These are phyloP conservation scores for Isatis tinctoria DNA, from an alignment of 345 rosid genomes.

Conservation along the genomic window DNA sequence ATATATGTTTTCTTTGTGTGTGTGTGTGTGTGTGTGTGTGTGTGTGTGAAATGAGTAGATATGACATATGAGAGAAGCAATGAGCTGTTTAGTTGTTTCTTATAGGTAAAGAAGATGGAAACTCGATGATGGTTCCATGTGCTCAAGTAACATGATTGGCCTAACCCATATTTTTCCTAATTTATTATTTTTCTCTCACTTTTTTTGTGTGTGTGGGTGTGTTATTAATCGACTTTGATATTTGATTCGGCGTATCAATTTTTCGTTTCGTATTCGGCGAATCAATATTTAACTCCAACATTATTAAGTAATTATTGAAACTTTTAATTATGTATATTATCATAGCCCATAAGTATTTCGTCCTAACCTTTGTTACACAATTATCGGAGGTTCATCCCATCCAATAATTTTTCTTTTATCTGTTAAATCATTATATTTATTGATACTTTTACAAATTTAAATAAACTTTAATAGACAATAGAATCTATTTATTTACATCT, in stretches of 20 bases:
- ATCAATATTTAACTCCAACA: conserved; percentile 16
- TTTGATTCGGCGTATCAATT: too few species aligned
- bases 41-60: conserved; percentile 25
- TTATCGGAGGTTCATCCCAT: not conserved
- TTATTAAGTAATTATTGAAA: not conserved
- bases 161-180: conserved; percentile 2
- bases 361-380: not conserved
- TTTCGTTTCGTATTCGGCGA: too few species aligned
- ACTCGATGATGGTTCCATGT: conserved; percentile 28
- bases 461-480: too few species aligned
- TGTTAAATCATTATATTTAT: not conserved
- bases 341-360: not conserved
- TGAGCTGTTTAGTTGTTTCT: conserved; percentile 30
- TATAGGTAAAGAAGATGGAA: conserved; percentile 22
- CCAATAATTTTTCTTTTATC: too few species aligned
- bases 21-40: too few species aligned
- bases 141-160: conserved; percentile 34
- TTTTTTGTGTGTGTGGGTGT: not conserved
- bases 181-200: not conserved
- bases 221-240: not conserved
- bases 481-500: not conserved
- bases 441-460: not conserved
- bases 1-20: not conserved
- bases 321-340: not conserved
- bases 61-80: conserved; percentile 7